Evolutionary conservation across 331 rosid species (phyloP), one percentile per base, ranked within the genome.

Genomic region (Pyrus hybrid): DNA sequence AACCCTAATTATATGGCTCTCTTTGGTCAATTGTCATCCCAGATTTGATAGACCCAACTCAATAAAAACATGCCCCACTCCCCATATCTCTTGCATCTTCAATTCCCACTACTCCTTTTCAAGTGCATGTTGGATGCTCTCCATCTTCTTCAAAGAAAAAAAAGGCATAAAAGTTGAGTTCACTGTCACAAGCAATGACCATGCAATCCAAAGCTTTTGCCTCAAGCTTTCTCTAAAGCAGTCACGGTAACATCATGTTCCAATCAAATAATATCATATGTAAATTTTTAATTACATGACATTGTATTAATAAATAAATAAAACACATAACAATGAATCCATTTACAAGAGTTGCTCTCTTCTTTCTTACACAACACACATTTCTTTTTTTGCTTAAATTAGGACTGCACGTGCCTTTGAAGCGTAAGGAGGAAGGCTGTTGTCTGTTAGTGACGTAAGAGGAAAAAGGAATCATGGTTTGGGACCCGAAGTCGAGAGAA

Each of bases 361-460:
- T 26, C n/a, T n/a, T n/a, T 26, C 2, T 26, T 26, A 26, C 28
- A 26, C 28, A 26, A 2, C 28, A 26, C 3, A 26, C 28, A 26
- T 77, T 23, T 13, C 51, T 7, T 62, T 80, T 73, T 75, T 17
- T 41, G 49, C 43, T 3, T 71, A 20, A 67, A 76, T 21, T 45
- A 67, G 47, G 12, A 66, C 3, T 74, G 79, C 95, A 87, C 89
- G 91, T 87, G 95, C 72, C 47, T 9, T 75, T 78, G 85, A 54
- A 81, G 28, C 85, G 81, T 84, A 81, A 81, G 64, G 85, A 71
- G 82, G 80, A 86, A 86, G 90, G 65, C 62, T 88, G 85, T 82
- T 26, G 28, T 26, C 28, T 26, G 28, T 45, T 76, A 74, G 68
- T 21, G 71, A 81, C 63, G 21, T 8, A 16, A 63, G 37, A 60